Evolutionary conservation across 2,329 filamentous ascomycete species (phyloP).

Genomic region (Stagonosporopsis vannaccii): DNA sequence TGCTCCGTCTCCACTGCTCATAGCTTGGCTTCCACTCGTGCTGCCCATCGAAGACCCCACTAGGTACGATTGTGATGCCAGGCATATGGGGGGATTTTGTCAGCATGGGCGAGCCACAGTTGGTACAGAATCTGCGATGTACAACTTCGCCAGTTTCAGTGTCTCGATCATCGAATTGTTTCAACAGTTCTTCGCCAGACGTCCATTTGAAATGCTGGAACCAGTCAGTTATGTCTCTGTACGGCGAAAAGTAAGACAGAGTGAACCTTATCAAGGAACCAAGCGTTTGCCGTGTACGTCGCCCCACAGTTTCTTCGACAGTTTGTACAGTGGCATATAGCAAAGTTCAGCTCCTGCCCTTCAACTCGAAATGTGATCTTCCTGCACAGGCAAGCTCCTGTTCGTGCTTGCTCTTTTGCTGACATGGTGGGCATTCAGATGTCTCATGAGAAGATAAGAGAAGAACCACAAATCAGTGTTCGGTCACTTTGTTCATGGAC

Average conservation of each 20-base stretch:
- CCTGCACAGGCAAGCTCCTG: conserved; percentile 15
- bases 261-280: conserved; percentile 9
- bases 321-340: conserved; percentile 13
- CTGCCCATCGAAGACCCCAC: conserved; percentile 11
- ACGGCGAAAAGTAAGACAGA: not conserved
- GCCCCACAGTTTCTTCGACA: conserved; percentile 10
- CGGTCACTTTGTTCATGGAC: not conserved
- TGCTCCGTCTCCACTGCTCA: conserved; percentile 16
- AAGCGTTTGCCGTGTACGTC: conserved; percentile 14
- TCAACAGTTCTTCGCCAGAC: conserved; percentile 3
- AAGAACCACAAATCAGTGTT: not conserved
- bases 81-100: conserved; percentile 13
- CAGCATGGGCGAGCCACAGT: conserved; percentile 17
- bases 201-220: conserved; percentile 10
- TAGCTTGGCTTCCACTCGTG: conserved; percentile 17
- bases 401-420: not conserved
- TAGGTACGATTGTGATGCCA: conserved; percentile 9
- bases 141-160: conserved; percentile 17
- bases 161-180: conserved; percentile 13
- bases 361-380: conserved; percentile 2
- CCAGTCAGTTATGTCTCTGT: not conserved
- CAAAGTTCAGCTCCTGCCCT: conserved; percentile 13
- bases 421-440: not conserved
- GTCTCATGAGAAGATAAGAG: not conserved
- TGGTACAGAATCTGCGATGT: conserved; percentile 9